These are phyloP conservation scores for Mallotus nudiflorus DNA, from an alignment of 345 rosid genomes.

Conservation along the genomic window DNA sequence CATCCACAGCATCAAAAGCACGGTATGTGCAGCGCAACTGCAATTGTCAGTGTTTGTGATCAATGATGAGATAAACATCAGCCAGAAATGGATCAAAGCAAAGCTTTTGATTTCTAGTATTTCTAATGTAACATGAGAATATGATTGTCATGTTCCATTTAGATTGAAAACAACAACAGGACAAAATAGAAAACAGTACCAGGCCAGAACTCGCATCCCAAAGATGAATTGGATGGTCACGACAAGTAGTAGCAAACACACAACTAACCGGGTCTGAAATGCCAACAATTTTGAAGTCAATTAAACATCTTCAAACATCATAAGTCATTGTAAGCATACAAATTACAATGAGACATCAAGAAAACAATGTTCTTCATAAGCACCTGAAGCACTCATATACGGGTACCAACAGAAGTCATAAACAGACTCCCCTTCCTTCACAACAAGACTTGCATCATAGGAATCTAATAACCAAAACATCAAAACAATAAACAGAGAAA, in stretches of 20 bases:
- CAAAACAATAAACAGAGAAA: background rate
- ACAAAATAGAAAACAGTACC: slow-evolving; percentile 45
- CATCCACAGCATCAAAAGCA: slow-evolving; percentile 96
- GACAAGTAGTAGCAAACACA: slow-evolving; percentile 81
- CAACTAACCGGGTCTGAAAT: slow-evolving; percentile 76
- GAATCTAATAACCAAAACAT: slow-evolving; percentile 56
- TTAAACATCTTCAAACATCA: slow-evolving; percentile 7
- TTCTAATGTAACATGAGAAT: background rate
- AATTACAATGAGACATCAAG: background rate
- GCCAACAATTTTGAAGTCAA: slow-evolving; percentile 20
- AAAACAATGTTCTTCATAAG: background rate
- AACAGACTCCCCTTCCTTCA: slow-evolving; percentile 85
- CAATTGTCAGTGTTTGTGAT: slow-evolving; percentile 21
- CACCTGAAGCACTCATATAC: slow-evolving; percentile 86
- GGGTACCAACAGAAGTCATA: slow-evolving; percentile 99
- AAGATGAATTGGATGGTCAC: slow-evolving; percentile 98
- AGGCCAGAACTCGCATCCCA: slow-evolving; percentile 93
- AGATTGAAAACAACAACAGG: background rate
- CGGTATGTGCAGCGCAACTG: slow-evolving; percentile 97
- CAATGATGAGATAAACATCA: slow-evolving; percentile 17
- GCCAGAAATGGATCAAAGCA: slow-evolving; percentile 7
- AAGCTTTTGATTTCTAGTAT: background rate
- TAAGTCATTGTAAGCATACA: slow-evolving; percentile 6
- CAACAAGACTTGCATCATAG: slow-evolving; percentile 56
- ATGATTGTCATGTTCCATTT: slow-evolving; percentile 8